Conservation (phyloP, 2,329 filamentous ascomycete species). For the Helotiales sp. region DNA sequence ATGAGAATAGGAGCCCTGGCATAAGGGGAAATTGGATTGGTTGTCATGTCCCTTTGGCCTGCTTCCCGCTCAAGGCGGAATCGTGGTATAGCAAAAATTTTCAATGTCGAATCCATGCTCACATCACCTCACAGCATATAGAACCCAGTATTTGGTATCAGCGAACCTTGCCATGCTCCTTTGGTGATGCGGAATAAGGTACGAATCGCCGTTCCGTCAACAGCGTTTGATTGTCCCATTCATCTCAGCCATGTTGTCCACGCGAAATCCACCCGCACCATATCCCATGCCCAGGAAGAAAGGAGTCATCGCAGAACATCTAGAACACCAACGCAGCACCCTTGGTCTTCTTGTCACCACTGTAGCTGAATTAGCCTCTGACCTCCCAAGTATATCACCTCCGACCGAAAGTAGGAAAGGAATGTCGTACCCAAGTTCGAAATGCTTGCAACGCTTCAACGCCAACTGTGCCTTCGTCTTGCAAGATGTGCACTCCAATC, state of each 20-base stretch:
- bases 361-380: constrained; percentile 50
- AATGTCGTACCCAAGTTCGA: constrained; percentile 86
- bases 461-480: constrained; percentile 98
- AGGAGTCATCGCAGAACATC: constrained; percentile 43
- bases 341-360: constrained; percentile 99
- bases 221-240: constrained; percentile 24
- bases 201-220: constrained; percentile 28
- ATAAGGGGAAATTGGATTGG: too few species aligned
- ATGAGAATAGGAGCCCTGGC: too few species aligned
- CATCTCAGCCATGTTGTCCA: constrained; percentile 29
- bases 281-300: constrained; percentile 29
- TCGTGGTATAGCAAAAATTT: too few species aligned
- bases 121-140: not conserved
- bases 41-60: too few species aligned
- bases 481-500: constrained; percentile 96
- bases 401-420: not conserved
- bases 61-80: too few species aligned
- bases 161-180: constrained; percentile 35
- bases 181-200: constrained; percentile 32
- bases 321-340: constrained; percentile 99
- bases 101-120: not conserved
- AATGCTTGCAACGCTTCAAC: constrained; percentile 99
- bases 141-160: constrained; percentile 23
- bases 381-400: not conserved
- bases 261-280: constrained; percentile 28